A percentile compares a stretch with the other conserved stretches of the same genome.
These are phyloP conservation scores for Pythium graminicola DNA, from an alignment of 352 stramenopile genomes.

Conservation along the genomic window DNA sequence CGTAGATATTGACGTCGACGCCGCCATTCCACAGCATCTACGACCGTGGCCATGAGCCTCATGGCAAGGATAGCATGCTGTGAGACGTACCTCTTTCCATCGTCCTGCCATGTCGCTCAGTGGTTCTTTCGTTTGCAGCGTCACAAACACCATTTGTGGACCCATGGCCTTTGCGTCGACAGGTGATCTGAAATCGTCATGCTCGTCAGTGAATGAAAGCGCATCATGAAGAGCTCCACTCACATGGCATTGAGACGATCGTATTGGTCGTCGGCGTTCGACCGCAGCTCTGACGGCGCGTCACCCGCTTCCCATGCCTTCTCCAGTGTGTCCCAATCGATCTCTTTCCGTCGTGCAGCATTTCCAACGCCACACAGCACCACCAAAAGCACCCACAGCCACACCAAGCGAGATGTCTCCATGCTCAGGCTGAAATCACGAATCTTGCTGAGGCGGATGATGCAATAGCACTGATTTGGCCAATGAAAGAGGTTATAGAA, in stretches of 20 bases:
- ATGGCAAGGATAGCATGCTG: background rate
- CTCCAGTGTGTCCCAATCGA: slow-evolving; percentile 66
- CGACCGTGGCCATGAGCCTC: background rate
- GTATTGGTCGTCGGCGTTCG: slow-evolving; percentile 48
- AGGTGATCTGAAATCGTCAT: slow-evolving; percentile 23
- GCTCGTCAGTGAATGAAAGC: no score
- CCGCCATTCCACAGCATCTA: slow-evolving; percentile 74
- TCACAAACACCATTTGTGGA: slow-evolving; percentile 79
- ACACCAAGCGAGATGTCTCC: background rate
- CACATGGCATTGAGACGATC: slow-evolving; percentile 37
- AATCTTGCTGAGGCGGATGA: background rate
- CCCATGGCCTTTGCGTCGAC: slow-evolving; percentile 44
- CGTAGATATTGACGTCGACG: slow-evolving; percentile 62
- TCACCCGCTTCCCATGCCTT: slow-evolving; percentile 57
- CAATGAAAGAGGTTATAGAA: slow-evolving; percentile 2
- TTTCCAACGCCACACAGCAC: background rate
- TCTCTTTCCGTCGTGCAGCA: slow-evolving; percentile 15
- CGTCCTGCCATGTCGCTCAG: slow-evolving; percentile 41
- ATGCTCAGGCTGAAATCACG: background rate
- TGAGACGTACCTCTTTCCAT: slow-evolving; percentile 58
- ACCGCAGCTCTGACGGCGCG: slow-evolving; percentile 34
- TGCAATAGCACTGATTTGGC: background rate
- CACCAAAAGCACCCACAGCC: background rate
- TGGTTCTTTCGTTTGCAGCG: slow-evolving; percentile 29
- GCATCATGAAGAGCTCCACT: no score